Base-by-base conservation (phyloP, 768 basidiomycete genomes). In the Chlorophyllum brunneum region DNA sequence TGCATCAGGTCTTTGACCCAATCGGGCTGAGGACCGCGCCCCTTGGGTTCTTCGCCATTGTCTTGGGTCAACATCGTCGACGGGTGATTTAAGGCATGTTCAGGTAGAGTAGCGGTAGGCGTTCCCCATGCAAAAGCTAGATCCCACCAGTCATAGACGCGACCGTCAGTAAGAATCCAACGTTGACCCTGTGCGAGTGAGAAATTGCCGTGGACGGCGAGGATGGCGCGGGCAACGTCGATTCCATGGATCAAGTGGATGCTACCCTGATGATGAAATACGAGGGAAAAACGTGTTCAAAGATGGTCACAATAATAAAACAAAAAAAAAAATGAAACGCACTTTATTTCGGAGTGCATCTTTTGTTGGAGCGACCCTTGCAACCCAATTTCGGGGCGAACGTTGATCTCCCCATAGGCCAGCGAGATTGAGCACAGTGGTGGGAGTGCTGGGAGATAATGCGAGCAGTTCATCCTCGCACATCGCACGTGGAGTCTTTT, bases 101-200 rank as follows among this genome's bases (percentile, higher is more conserved):
- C 47, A 20, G 16, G 22, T 30, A 3, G 15, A 3, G 18, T 5
- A 5, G 26, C 20, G 16, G 47, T 54, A 34, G 37, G 34, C 10
- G 64, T 52, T 0, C 75, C 79, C 81, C 81, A 84, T 2, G 78
- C 75, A 5, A 75, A 75, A 1, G 77, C 79, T 3, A 84, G 67
- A 57, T 84, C 80, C 82, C 82, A 85, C 83, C 83, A 85, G 61
- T 86, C 83, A 59, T 83, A 82, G 33, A 81, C 74, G 5, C 79
- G 73, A 16, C 69, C 69, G 55, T 83, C 80, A 2, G 77, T 80
- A 29, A 82, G 61, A 3, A 82, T 59, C 81, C 80, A 83, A 5
- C 82, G 72, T 59, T 82, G 71, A 0, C 80, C 81, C 3, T 63
- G 56, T 1, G 80, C 75, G 38, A 69, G 71, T 24, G 55, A 46